These are phyloP conservation scores for Coemansia sp. DNA, from an alignment of 192 early-diverging fungal genomes.

Conservation along the genomic window DNA sequence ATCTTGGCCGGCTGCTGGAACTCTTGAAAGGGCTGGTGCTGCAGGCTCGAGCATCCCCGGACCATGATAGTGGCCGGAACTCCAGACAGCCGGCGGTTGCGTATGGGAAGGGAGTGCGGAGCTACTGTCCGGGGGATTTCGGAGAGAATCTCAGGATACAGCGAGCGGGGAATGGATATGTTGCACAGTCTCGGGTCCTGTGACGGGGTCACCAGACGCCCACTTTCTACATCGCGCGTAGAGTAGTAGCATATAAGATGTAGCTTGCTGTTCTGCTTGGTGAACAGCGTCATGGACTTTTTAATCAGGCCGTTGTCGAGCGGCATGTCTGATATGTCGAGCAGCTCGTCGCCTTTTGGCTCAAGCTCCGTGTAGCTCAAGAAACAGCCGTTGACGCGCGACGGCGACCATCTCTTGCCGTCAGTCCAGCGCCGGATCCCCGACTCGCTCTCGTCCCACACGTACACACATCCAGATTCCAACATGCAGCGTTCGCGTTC, in stretches of 20 bases:
- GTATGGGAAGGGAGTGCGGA: background rate
- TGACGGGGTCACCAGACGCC: constrained; percentile 60
- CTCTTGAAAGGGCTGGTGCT: background rate
- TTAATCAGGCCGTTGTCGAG: constrained; percentile 74
- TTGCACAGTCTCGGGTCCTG: constrained; percentile 58
- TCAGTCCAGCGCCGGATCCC: constrained; percentile 92
- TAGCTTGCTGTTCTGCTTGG: constrained; percentile 69
- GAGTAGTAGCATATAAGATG: constrained; percentile 86
- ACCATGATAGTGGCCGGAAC: background rate
- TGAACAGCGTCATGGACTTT: constrained; percentile 78
- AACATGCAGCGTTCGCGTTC: constrained; percentile 77
- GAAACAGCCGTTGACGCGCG: constrained; percentile 78
- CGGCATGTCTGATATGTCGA: constrained; percentile 12
- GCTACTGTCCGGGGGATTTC: constrained; percentile 14
- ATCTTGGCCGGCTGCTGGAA: background rate
- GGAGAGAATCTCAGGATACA: constrained; percentile 70
- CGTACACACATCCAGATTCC: constrained; percentile 74
- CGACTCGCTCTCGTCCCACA: constrained; percentile 85
- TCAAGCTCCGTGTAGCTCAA: constrained; percentile 80
- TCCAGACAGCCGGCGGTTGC: background rate
- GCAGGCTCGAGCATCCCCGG: constrained; percentile 5
- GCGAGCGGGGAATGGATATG: constrained; percentile 63
- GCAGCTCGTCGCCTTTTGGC: constrained; percentile 30
- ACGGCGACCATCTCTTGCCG: constrained; percentile 82
- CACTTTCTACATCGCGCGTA: constrained; percentile 61